Evolutionary conservation across 2,329 filamentous ascomycete genomes (phyloP), one percentile per base, ranked within the genome.

Genomic region (Colletotrichum acutatum): DNA sequence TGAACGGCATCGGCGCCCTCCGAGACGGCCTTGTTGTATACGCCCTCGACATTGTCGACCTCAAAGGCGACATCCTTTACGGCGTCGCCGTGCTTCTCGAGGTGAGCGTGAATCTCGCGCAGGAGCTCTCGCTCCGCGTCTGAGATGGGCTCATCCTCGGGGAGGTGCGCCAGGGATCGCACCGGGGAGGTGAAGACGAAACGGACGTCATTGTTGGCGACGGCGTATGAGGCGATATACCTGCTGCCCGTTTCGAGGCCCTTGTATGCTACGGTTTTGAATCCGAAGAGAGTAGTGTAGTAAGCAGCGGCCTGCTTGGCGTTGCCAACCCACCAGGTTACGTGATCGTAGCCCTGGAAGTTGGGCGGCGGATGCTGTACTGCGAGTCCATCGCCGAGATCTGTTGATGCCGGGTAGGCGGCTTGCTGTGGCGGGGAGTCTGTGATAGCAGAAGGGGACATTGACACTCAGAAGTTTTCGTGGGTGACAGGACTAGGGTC

Each of bases 311-410:
- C 94, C 86, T 98, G 95, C 85, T 98, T 98, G 78, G 96, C 95
- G 81, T 98, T 98, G 80, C 95, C 95, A 34, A 98, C 96, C 86
- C 95, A 98, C 95, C 95, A 98, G 77, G 95, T 95, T 69, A 98
- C 90, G 83, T 98, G 94, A 84, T 98, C 94, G 82, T 98, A 98
- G 80, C 94, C 95, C 74, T 90, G 90, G 85, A 97, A 95, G 80
- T 87, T 89, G 78, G 82, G 83, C 74, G 78, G 84, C 77, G 77
- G 87, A 62, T 79, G 84, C 78, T 89, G 86, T 59, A 90, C 85
- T 74, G 88, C 86, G 78, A 86, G 89, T 22, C 86, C 86, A 78
- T 88, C 88, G 71, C 82, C 80, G 56, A 80, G 78, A 53, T 80
- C 77, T 67, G 82, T 80, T 46, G 83, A 79, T 57, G 83, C 79